A percentile compares a stretch with the other conserved stretches of the same genome.
These are phyloP conservation scores for Strigomonas culicis DNA, from an alignment of 208 protist species.

Conservation along the genomic window DNA sequence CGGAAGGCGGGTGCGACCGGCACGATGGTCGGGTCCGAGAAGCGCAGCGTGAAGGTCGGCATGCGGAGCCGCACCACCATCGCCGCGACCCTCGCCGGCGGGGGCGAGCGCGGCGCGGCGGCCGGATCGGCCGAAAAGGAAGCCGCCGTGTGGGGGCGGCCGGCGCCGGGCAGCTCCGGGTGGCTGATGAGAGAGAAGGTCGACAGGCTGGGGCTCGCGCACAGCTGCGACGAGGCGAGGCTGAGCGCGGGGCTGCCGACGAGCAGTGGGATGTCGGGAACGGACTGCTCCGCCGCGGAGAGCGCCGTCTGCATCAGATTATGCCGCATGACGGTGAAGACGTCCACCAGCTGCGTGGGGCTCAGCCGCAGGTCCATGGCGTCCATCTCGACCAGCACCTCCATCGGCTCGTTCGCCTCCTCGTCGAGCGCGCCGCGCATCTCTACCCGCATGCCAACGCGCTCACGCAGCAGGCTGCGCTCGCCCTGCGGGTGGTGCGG, in stretches of 20 bases:
- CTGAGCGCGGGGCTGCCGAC: neutral
- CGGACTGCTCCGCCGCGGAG: slow-evolving; percentile 9
- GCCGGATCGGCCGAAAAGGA: neutral
- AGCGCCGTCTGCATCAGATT: slow-evolving; percentile 42
- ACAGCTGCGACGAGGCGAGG: neutral
- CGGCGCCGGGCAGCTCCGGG: neutral
- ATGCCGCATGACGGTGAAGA: slow-evolving; percentile 50
- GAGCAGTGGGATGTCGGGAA: slow-evolving; percentile 3
- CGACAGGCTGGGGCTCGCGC: neutral
- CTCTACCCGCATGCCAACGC: slow-evolving; percentile 47
- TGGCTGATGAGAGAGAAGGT: too few relatives aligned
- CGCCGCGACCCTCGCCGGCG: neutral
- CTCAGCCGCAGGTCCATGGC: slow-evolving; percentile 41
- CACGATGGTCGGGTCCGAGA: slow-evolving; percentile 12
- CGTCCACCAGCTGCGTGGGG: slow-evolving; percentile 46
- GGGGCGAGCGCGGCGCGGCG: neutral
- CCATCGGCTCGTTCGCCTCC: slow-evolving; percentile 39
- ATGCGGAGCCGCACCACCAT: slow-evolving; percentile 23
- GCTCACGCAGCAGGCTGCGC: slow-evolving; percentile 38
- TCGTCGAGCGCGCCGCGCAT: slow-evolving; percentile 53
- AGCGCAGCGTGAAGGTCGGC: slow-evolving; percentile 17
- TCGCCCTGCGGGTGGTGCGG: neutral
- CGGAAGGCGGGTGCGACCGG: neutral
- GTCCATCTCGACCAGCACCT: slow-evolving; percentile 48
- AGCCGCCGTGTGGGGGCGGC: too few relatives aligned